A percentile compares a stretch with the other conserved stretches of the same genome.
Evolutionary conservation across 139 green algal genomes (phyloP).

Genomic region (Closterium sp.): DNA sequence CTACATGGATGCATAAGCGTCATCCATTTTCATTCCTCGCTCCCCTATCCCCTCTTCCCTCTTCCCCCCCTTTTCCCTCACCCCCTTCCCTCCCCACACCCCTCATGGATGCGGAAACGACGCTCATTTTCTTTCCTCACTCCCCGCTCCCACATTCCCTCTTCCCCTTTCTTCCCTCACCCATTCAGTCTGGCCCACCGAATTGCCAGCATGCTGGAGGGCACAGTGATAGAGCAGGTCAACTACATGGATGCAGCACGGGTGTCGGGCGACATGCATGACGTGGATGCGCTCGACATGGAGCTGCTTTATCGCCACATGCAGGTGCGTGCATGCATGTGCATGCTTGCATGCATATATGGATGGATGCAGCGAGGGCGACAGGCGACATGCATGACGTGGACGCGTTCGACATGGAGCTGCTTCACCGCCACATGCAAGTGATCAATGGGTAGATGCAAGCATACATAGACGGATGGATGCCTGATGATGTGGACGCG

Average conservation of each 20-base stretch:
- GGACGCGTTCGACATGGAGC: background rate
- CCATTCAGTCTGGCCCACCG: constrained; percentile 6
- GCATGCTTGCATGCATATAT: too few species aligned
- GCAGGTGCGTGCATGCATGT: too few species aligned
- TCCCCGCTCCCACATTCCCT: too few species aligned
- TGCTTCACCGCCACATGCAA: constrained; percentile 12
- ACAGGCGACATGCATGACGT: constrained; percentile 16
- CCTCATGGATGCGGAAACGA: background rate
- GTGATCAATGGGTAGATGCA: background rate
- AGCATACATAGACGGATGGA: too few species aligned
- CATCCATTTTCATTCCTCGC: too few species aligned
- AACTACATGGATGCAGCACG: constrained; percentile 8
- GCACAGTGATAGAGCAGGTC: constrained; percentile 9
- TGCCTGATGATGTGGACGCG: background rate
- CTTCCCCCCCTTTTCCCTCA: too few species aligned
- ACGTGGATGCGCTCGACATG: constrained; percentile 8
- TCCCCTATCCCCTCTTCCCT: too few species aligned
- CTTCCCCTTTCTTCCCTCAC: too few species aligned
- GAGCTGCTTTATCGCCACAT: background rate
- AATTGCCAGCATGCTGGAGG: constrained; percentile 1
- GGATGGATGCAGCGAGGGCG: too few species aligned
- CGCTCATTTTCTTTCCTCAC: too few species aligned
- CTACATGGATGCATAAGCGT: background rate
- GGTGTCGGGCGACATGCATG: constrained; percentile 1
- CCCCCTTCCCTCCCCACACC: too few species aligned